Base-by-base conservation (phyloP, 2,329 filamentous ascomycete species). In the Penicillium janthinellum region DNA sequence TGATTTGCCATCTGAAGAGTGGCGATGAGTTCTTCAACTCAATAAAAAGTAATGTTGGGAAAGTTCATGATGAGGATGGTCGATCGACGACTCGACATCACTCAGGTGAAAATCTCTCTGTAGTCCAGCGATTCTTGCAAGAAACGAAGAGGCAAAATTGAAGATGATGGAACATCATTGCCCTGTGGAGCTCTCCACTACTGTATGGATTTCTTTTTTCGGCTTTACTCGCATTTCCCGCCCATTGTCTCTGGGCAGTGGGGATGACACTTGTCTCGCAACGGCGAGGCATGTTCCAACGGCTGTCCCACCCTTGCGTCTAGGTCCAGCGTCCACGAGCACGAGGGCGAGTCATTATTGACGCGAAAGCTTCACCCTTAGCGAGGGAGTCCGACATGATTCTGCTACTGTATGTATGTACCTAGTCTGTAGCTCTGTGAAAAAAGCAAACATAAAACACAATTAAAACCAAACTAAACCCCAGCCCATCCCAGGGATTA, bases 251-350 rank as follows among this genome's bases (percentile, higher is more conserved):
- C 44, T 60, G 20, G 17, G 17, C 17, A 17, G 17, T 17, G 52
- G 49, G 54, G 57, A 59, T 61, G 62, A 59, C 58, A 60, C 54
- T 63, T 57, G 56, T 59, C 56, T 62, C 59, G 63, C 61, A 65
- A 65, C 63, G 61, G 63, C 51, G 54, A 65, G 52, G 58, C 61
- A 65, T 61, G 56, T 61, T 58, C 61, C 54, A 65, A 63, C 58
- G 60, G 56, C 53, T 49, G 51, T 56, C 52, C 51, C 56, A 59
- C 59, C 63, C 63, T 65, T 65, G 61, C 63, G 44, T 63, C 56
- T 47, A n/a, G 42, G 17, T 7, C 38, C 14, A 17, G 15, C 39
- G 8, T 41, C 39, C 15, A 41, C 39, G 12, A 17, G 28, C 49
- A 51, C 49, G 49, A 51, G 49, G 49, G 35, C 49, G 37, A 34